Percentiles rank a stretch among this genome's conserved stretches.
phyloP scores from a whole-genome alignment of 73 alveolate genomes.

The Uronychia binucleata region DNA sequence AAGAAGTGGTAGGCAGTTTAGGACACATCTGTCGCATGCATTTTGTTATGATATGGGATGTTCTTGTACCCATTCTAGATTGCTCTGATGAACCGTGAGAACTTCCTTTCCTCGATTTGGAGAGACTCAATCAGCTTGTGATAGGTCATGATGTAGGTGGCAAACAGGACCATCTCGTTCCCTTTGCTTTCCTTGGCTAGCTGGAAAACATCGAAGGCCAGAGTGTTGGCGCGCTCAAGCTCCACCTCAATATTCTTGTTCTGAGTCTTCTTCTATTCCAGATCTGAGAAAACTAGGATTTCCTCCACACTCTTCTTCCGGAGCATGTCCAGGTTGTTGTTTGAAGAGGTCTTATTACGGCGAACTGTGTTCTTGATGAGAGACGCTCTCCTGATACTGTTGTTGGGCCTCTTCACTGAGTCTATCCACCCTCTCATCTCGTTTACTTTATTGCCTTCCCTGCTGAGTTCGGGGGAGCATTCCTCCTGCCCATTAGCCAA shows the following conservation, averaged over 20 bases:
- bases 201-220: constrained; percentile 19
- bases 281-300: constrained; percentile 6
- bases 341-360: not conserved
- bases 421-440: constrained; percentile 1
- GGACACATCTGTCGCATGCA: constrained; percentile 46
- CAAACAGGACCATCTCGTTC: constrained; percentile 18
- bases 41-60: constrained; percentile 33
- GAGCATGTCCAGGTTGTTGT: constrained; percentile 3
- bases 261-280: not conserved
- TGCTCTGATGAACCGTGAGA: constrained; percentile 7
- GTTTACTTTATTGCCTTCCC: not conserved
- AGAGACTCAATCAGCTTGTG: constrained; percentile 16
- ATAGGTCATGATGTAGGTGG: constrained; percentile 7
- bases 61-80: constrained; percentile 28
- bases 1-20: constrained; percentile 33
- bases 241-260: not conserved
- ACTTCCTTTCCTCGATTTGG: constrained; percentile 10
- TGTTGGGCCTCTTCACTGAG: not conserved
- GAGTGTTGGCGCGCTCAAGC: not conserved
- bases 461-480: not conserved
- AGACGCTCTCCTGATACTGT: not conserved
- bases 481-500: not conserved
- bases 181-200: constrained; percentile 18
- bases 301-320: constrained; percentile 25
- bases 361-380: not conserved